A percentile compares a stretch with the other conserved stretches of the same genome.
Evolutionary conservation across 305 asterid species (phyloP).

Genomic region (Plantago coronopus): DNA sequence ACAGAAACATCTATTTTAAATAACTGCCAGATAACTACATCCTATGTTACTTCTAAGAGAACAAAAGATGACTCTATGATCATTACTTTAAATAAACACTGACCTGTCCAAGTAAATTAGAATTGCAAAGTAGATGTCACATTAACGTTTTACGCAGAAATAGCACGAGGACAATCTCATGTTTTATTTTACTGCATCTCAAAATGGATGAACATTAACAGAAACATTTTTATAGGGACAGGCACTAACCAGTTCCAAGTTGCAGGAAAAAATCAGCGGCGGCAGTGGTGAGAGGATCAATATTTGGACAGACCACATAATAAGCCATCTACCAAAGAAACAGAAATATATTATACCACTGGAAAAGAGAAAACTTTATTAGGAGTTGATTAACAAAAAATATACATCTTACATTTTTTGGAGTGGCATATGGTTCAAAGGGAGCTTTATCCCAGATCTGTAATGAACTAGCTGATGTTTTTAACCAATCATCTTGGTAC

Average conservation of each 20-base stretch:
- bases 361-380: not conserved
- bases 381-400: slow-evolving; percentile 15
- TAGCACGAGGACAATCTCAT: not conserved
- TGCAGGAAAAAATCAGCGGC: slow-evolving; percentile 96
- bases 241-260: slow-evolving; percentile 92
- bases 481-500: slow-evolving; percentile 99
- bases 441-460: slow-evolving; percentile 99
- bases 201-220: slow-evolving; percentile 5
- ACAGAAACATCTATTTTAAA: no score
- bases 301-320: slow-evolving; percentile 96
- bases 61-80: no score
- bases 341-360: slow-evolving; percentile 18
- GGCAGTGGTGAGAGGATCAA: slow-evolving; percentile 86
- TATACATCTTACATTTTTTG: slow-evolving; percentile 65
- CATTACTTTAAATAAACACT: no score
- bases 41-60: no score
- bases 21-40: no score
- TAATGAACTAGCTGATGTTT: slow-evolving; percentile 80
- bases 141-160: not conserved
- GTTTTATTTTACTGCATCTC: not conserved
- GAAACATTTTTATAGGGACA: not conserved
- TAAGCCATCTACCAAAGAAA: slow-evolving; percentile 69
- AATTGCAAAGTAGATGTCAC: slow-evolving; percentile 18
- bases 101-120: not conserved
- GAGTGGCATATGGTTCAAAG: slow-evolving; percentile 94